Conservation (phyloP, 192 early-diverging fungal species). For the Backusella mclennaniae region DNA sequence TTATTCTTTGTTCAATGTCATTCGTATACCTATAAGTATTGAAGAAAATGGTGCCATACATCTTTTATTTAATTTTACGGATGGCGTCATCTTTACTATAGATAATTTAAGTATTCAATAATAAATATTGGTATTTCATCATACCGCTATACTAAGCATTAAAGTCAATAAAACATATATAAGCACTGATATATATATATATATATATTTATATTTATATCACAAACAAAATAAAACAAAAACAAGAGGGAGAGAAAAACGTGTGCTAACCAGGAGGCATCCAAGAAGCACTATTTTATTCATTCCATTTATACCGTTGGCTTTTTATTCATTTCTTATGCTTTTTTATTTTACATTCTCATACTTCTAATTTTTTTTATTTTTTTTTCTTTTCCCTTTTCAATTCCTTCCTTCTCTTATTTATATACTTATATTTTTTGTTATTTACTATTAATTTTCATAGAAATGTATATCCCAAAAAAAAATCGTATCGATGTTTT, state of each 20-base stretch:
- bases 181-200: neutral
- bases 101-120: neutral
- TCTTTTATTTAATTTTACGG: neutral
- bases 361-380: neutral
- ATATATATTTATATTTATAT: neutral
- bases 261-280: neutral
- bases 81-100: neutral
- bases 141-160: neutral
- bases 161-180: neutral
- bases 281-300: neutral
- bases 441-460: neutral
- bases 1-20: neutral
- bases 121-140: neutral
- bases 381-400: neutral
- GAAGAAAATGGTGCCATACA: neutral
- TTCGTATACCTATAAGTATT: neutral
- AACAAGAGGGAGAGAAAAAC: neutral
- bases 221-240: neutral
- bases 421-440: neutral
- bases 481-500: neutral
- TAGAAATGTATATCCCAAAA: neutral
- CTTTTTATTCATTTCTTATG: constrained; percentile 4
- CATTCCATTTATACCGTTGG: neutral
- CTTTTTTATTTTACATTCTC: constrained; percentile 1
- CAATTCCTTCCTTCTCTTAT: neutral